Percentiles rank a stretch among this genome's conserved stretches.
Evolutionary conservation across 306 rosid genomes (phyloP).

Genomic region (Fragaria nilgerrensis): DNA sequence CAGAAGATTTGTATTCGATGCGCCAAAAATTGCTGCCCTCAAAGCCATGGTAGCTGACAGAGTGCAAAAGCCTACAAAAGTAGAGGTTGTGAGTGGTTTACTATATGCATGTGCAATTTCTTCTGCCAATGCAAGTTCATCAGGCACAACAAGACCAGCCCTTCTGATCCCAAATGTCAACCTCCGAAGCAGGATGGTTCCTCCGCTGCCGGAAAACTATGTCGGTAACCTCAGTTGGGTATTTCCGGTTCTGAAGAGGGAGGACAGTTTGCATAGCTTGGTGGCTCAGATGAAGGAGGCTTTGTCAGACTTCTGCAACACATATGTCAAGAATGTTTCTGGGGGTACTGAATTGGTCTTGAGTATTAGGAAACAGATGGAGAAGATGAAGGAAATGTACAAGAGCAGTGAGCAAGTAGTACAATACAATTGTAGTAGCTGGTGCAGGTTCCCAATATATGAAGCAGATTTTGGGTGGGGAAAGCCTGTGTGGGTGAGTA

Average conservation of each 20-base stretch:
- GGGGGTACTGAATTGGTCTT: conserved; percentile 4
- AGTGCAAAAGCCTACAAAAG: conserved; percentile 37
- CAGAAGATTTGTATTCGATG: conserved; percentile 41
- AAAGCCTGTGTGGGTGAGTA: conserved; percentile 42
- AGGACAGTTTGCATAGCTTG: conserved; percentile 14
- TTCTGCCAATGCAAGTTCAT: conserved; percentile 11
- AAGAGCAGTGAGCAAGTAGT: background rate
- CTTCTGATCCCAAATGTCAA: conserved; percentile 5
- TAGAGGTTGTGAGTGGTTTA: conserved; percentile 39
- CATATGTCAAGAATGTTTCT: background rate
- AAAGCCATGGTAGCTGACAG: conserved; percentile 20
- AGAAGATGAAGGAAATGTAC: background rate
- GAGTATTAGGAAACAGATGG: conserved; percentile 9
- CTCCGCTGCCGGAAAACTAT: conserved; percentile 24
- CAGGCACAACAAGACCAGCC: background rate
- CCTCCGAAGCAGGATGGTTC: conserved; percentile 36
- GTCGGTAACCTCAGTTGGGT: conserved; percentile 35
- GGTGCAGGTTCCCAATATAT: conserved; percentile 35
- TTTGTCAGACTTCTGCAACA: conserved; percentile 7
- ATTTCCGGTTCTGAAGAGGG: background rate
- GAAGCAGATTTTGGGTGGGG: conserved; percentile 57
- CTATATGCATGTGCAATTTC: conserved; percentile 27
- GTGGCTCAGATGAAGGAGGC: conserved; percentile 27
- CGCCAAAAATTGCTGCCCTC: conserved; percentile 26
- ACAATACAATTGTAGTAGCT: conserved; percentile 21